Conservation (phyloP, 805 yeast species). For the Saccharomyces paradoxus region DNA sequence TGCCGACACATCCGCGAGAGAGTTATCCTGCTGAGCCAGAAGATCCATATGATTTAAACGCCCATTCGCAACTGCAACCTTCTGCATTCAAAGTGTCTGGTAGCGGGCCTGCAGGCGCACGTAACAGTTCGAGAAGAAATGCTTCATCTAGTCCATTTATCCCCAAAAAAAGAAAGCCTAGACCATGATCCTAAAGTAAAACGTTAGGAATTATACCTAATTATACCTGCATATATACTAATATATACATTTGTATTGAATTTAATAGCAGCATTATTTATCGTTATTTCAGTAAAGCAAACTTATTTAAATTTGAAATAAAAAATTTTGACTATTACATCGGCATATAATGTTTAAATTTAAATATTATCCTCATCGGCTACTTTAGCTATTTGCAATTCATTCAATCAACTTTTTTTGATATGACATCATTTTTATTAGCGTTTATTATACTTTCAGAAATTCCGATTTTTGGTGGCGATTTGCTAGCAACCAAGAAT, state of each 20-base stretch:
- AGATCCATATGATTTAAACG: not conserved
- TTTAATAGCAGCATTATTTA: not conserved
- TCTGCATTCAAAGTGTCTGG: not conserved
- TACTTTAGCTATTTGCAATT: conserved; percentile 2
- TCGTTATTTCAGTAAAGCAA: not conserved
- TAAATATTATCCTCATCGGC: conserved; percentile 3
- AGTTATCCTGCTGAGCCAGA: not conserved
- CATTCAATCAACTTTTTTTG: not conserved
- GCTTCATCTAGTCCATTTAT: conserved; percentile 18
- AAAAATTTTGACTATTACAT: not conserved
- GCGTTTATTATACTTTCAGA: conserved; percentile 5
- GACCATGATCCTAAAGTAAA: not conserved
- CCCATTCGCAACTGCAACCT: not conserved
- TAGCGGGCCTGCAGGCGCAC: conserved; percentile 5
- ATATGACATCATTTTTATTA: conserved; percentile 3
- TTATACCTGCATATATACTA: not conserved
- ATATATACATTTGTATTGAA: conserved; percentile 3
- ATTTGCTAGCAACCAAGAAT: conserved; percentile 14
- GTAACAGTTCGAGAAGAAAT: conserved; percentile 6
- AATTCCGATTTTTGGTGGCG: conserved; percentile 27
- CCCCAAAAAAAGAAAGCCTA: conserved; percentile 17
- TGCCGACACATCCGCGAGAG: not conserved
- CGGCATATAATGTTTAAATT: not conserved
- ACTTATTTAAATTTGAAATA: not conserved
- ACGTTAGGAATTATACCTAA: not conserved